Conservation (phyloP, 192 early-diverging fungal genomes). For the Coemansia sp. region DNA sequence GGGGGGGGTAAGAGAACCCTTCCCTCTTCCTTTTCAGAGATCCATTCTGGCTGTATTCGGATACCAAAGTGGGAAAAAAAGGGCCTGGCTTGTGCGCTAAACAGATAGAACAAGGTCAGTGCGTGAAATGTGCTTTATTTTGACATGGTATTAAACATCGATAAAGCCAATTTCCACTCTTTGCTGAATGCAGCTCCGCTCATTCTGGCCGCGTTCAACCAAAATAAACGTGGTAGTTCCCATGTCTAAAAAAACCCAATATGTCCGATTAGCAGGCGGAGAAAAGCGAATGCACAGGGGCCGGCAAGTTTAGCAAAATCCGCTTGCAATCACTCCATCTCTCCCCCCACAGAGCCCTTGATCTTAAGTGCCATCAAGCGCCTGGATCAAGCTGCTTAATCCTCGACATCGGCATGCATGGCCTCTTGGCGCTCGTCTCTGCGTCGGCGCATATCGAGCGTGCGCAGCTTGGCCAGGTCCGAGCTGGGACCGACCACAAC, state of each 20-base stretch:
- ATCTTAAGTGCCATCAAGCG: neutral
- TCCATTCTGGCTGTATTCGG: too few relatives aligned
- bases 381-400: neutral
- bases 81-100: too few relatives aligned
- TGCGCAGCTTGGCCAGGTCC: conserved; percentile 33
- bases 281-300: neutral
- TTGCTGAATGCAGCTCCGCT: too few relatives aligned
- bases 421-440: conserved; percentile 7
- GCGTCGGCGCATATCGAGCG: conserved; percentile 15
- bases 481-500: conserved; percentile 32
- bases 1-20: too few relatives aligned
- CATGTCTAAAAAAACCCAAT: neutral
- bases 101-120: too few relatives aligned
- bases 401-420: conserved; percentile 2
- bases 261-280: neutral
- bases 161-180: too few relatives aligned
- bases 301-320: neutral
- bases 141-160: too few relatives aligned
- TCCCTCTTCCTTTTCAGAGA: too few relatives aligned
- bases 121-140: too few relatives aligned
- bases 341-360: neutral
- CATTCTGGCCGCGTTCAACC: too few relatives aligned
- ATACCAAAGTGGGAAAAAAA: too few relatives aligned
- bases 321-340: too few relatives aligned
- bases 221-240: neutral